Percentiles rank a stretch among this genome's conserved stretches.
Conservation (phyloP, 768 basidiomycete genomes). For the Boletus rubropictus region DNA sequence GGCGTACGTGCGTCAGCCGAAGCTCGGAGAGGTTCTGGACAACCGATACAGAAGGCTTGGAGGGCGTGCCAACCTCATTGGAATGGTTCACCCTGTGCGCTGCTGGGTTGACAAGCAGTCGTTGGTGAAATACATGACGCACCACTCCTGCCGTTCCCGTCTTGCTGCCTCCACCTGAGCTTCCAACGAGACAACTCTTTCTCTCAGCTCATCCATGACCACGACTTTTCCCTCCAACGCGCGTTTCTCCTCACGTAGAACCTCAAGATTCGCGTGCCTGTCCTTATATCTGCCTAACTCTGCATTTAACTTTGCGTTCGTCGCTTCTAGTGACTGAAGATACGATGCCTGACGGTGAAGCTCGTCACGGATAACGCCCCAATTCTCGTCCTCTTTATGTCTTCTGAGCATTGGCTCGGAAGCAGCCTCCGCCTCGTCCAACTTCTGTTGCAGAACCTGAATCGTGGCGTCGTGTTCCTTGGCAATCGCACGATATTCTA, state of each 20-base stretch:
- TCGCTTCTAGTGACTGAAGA: conserved; percentile 51
- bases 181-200: conserved; percentile 51
- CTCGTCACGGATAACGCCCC: conserved; percentile 62
- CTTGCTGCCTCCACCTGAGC: conserved; percentile 59
- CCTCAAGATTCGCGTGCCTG: conserved; percentile 56
- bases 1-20: conserved; percentile 53
- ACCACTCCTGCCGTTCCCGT: conserved; percentile 56
- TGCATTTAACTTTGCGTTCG: conserved; percentile 48
- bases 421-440: conserved; percentile 40
- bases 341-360: conserved; percentile 61
- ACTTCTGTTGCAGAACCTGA: conserved; percentile 41
- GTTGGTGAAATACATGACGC: conserved; percentile 9
- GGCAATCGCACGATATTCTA: conserved; percentile 36
- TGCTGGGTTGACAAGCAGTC: conserved; percentile 1
- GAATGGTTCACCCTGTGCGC: conserved; percentile 35
- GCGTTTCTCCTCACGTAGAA: conserved; percentile 70
- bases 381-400: conserved; percentile 46
- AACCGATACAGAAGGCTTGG: conserved; percentile 47
- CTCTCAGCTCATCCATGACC: conserved; percentile 49
- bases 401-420: conserved; percentile 27
- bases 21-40: conserved; percentile 54
- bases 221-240: conserved; percentile 49
- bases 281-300: conserved; percentile 54
- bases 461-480: conserved; percentile 38
- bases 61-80: conserved; percentile 31